phyloP scores from a whole-genome alignment of 495 filamentous ascomycete species.

The Penicillium coprophilum region DNA sequence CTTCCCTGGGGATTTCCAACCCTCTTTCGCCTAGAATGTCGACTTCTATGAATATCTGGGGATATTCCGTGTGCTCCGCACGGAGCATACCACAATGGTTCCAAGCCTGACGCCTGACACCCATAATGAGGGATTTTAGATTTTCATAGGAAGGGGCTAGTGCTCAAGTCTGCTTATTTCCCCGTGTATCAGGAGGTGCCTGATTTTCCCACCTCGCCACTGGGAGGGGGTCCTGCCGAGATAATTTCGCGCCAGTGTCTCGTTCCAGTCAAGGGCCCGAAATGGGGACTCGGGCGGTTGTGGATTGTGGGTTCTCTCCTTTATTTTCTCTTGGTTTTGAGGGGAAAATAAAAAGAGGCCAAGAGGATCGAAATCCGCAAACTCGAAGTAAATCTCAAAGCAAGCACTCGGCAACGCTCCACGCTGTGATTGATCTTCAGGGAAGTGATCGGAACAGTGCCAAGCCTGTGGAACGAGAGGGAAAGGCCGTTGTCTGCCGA shows the following conservation, averaged over 20 bases:
- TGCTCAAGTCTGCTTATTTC: not conserved
- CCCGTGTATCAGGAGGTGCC: conserved; percentile 18
- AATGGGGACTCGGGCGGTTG: conserved; percentile 7
- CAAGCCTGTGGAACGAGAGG: conserved; percentile 1
- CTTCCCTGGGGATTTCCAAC: not conserved
- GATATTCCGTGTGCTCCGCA: not conserved
- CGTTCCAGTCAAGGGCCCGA: conserved; percentile 25
- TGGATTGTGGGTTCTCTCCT: not conserved
- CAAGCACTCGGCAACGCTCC: not conserved
- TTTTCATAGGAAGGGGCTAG: too few relatives aligned
- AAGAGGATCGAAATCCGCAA: not conserved
- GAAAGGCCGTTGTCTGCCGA: not conserved
- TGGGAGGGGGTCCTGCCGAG: conserved; percentile 13
- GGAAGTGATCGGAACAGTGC: not conserved
- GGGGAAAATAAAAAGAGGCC: not conserved
- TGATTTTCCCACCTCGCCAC: conserved; percentile 10
- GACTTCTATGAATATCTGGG: not conserved
- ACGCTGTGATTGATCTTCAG: not conserved
- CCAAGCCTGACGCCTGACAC: not conserved
- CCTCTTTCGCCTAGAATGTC: not conserved
- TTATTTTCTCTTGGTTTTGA: not conserved
- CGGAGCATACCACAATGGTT: conserved; percentile 1
- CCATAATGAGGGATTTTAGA: conserved; percentile 10
- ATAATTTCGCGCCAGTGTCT: conserved; percentile 15
- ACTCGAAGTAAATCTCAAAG: not conserved